Base-by-base conservation (phyloP, 345 rosid genomes). In the Camelina sativa region DNA sequence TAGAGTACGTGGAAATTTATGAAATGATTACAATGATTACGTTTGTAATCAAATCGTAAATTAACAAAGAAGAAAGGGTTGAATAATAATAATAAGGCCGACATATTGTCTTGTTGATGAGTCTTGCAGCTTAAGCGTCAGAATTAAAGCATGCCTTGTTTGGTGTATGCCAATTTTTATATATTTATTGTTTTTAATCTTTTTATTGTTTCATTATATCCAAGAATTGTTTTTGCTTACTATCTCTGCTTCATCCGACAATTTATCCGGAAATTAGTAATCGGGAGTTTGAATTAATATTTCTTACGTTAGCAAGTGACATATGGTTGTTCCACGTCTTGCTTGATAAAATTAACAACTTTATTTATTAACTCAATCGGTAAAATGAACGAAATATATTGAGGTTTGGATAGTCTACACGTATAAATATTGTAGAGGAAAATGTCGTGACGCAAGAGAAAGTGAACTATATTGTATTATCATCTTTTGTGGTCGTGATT, bases 21-120 rank as follows among this genome's bases (percentile, higher is more conserved):
- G 64, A 16, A 63, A 30, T 73, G 70, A 72, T 72, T 71, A 50
- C 50, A 25, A 72, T 61, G 60, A 62, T 62, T 62, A 41, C 76
- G 28, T 28, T 38, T 54, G 62, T 25, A 28, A 38, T 52, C 52
- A 52, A 40, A 25, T 73, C 11, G 44, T 30, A 57, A 25, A 66
- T 17, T 66, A 48, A 46, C 12, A 59, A 74, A 23, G 66, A 66
- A 23, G 28, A 73, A 43, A 54, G 25, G 16, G 58, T 22, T 75
- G 53, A 25, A 38, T 57, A 67, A 38, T 57, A 67, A 38, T 56
- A 35, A 34, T 34, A 34, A 34, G 25, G 2, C 47, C 13, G 40
- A 50, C 53, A 38, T 23, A 66, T 41, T 59, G 62, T 48, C 22
- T 50, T 9, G 0, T 57, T 38, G 73, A 68, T 57, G 46, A 71